Evolutionary conservation across 805 yeast species (phyloP).

Genomic region (Wickerhamomyces xylosicus): DNA sequence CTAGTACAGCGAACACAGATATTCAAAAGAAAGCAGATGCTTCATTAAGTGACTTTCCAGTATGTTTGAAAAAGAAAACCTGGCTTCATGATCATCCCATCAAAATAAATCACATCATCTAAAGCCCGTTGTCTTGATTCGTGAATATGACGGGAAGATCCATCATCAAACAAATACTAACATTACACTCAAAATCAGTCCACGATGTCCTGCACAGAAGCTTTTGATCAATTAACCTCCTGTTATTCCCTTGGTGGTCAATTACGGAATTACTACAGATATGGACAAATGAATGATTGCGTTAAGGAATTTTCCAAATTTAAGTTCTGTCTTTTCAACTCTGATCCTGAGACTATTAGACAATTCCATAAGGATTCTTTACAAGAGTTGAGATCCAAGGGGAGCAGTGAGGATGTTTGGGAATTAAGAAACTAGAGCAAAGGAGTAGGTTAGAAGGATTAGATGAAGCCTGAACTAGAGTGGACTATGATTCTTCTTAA

Average conservation of each 20-base stretch:
- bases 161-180: not conserved
- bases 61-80: constrained; percentile 7
- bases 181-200: constrained; percentile 14
- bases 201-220: constrained; percentile 68
- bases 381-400: constrained; percentile 50
- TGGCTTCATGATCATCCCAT: too few species aligned
- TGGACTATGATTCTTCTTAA: too few species aligned
- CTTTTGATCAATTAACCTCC: constrained; percentile 75
- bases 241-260: constrained; percentile 93
- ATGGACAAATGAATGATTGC: constrained; percentile 71
- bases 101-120: not conserved
- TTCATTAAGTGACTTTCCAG: constrained; percentile 15
- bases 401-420: constrained; percentile 87
- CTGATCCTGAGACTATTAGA: constrained; percentile 53
- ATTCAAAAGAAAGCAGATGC: not conserved
- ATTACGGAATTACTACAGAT: constrained; percentile 70
- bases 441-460: too few species aligned
- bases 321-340: constrained; percentile 66
- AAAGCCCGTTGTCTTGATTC: too few species aligned
- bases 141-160: too few species aligned
- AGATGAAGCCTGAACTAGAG: too few species aligned
- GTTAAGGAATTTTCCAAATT: constrained; percentile 59
- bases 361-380: constrained; percentile 58
- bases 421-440: constrained; percentile 19
- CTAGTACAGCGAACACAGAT: not conserved